Base-by-base conservation (phyloP, 495 filamentous ascomycete species). In the Xylaria scruposa region DNA sequence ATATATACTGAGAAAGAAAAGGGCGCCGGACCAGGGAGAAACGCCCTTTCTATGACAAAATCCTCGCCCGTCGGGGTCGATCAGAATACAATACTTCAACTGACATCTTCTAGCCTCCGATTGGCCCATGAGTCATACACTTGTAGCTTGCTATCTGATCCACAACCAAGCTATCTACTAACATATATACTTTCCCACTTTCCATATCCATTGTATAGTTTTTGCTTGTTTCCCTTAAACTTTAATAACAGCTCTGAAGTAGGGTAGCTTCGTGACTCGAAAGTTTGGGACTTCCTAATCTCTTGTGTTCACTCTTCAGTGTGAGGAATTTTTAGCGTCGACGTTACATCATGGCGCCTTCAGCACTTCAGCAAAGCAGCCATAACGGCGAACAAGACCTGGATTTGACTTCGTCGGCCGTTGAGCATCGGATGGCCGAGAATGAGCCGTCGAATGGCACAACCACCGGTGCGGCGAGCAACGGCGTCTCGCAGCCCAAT, bases 401-500 rank as follows among this genome's bases (percentile, higher is more conserved):
- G 54, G 81, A 84, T 77, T 79, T 86, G 72, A 82, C 82, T 38
- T 73, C 81, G 29, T 79, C 82, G 19, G 83, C 81, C 65, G 73
- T 86, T 71, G 79, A 82, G 68, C 79, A 83, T 72, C 80, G 78
- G 56, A 71, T 82, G 70, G 75, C 78, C 49, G 78, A 82, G 72
- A 79, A 81, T 59, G 69, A 47, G 24, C 17, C 74, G 40, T 75
- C 71, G 36, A 59, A 70, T 49, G 56, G 19, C 67, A 65, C 49
- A 42, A 59, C 24, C 56, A n/a, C 59, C 47, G 72, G 61, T 75
- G 75, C 74, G 63, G 68, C 73, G n/a, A 67, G 44, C 40, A 77
- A 75, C 46, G 73, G 75, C 24, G 75, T 72, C 60, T 58, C 78
- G 51, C 74, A 81, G 56, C 77, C 76, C 24, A 71, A 75, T 56